Evolutionary conservation across 1,139 yeast species (phyloP).

Genomic region (Yamadazyma sp.): DNA sequence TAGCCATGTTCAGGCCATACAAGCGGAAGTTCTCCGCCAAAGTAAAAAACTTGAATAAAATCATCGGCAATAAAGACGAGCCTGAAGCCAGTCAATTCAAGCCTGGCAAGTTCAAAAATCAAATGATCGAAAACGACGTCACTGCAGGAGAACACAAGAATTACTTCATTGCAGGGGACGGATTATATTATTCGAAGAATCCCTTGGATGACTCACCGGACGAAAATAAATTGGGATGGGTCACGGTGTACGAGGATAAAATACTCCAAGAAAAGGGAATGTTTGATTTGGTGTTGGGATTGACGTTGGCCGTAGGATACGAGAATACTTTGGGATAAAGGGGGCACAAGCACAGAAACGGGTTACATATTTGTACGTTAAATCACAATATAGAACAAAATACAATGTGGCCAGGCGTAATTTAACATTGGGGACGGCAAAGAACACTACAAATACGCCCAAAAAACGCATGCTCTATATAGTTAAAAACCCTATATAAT

Average conservation of each 20-base stretch:
- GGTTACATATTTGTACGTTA: background rate
- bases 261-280: conserved; percentile 38
- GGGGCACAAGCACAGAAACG: background rate
- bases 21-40: conserved; percentile 45
- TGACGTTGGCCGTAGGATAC: conserved; percentile 55
- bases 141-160: conserved; percentile 28
- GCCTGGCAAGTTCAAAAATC: conserved; percentile 11
- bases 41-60: conserved; percentile 27
- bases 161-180: conserved; percentile 57
- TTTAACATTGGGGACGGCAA: background rate
- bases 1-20: conserved; percentile 55
- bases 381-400: background rate
- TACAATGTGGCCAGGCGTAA: background rate
- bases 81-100: conserved; percentile 6
- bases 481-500: background rate
- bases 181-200: conserved; percentile 40
- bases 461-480: background rate
- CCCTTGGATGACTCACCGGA: conserved; percentile 63
- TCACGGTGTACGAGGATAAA: conserved; percentile 55
- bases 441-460: background rate
- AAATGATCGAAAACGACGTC: conserved; percentile 22
- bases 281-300: conserved; percentile 56
- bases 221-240: conserved; percentile 61
- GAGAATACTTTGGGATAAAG: conserved; percentile 22
- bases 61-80: conserved; percentile 11